phyloP scores from a whole-genome alignment of 2,329 filamentous ascomycete genomes.

The Nemania bipapillata region DNA sequence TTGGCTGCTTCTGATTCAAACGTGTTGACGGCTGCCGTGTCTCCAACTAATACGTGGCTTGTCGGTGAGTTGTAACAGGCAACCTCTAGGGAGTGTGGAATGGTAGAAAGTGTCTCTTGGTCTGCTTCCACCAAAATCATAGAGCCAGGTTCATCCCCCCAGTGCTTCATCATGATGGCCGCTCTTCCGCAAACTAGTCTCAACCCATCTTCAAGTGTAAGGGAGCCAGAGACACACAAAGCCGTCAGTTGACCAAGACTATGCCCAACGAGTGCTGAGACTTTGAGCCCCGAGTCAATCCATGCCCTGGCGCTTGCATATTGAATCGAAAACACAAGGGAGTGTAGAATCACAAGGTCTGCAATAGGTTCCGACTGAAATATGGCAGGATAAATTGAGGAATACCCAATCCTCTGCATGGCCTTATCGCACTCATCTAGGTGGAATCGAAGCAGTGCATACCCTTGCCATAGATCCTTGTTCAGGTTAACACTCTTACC shows the following conservation, averaged over 20 bases:
- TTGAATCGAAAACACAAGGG: conserved; percentile 55
- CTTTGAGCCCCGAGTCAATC: conserved; percentile 52
- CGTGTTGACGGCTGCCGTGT: conserved; percentile 48
- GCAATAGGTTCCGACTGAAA: conserved; percentile 46
- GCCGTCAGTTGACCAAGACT: conserved; percentile 58
- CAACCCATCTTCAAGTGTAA: conserved; percentile 52
- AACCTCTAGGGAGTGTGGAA: too few species aligned
- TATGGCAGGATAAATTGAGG: conserved; percentile 49
- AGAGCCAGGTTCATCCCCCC: conserved; percentile 49
- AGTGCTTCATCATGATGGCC: conserved; percentile 46
- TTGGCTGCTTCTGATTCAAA: conserved; percentile 25
- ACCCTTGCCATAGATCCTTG: not conserved
- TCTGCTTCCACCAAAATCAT: not conserved
- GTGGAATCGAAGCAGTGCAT: not conserved
- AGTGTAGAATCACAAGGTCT: conserved; percentile 53
- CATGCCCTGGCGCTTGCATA: conserved; percentile 53
- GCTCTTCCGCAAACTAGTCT: conserved; percentile 49
- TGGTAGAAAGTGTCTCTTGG: too few species aligned
- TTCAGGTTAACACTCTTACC: not conserved
- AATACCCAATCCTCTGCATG: conserved; percentile 35
- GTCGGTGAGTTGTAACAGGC: conserved; percentile 61
- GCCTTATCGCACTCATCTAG: not conserved
- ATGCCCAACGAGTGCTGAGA: conserved; percentile 53
- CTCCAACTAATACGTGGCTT: conserved; percentile 57
- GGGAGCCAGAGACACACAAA: conserved; percentile 51